A percentile compares a stretch with the other conserved stretches of the same genome.
Conservation (phyloP, 2,329 filamentous ascomycete genomes). For the Fusarium sp. region DNA sequence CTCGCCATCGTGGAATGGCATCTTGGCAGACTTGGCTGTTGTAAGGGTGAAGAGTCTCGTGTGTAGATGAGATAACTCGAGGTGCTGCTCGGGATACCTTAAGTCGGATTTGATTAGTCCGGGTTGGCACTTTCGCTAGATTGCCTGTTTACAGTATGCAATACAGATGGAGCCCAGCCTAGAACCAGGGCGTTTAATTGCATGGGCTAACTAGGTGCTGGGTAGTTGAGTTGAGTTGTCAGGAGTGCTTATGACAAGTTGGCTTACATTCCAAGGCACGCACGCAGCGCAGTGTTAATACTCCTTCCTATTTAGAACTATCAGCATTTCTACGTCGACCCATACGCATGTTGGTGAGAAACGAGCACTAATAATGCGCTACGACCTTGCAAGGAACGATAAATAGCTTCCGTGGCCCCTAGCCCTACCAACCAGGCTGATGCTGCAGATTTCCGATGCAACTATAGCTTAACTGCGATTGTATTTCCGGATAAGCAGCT, state of each 20-base stretch:
- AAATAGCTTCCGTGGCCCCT: background rate
- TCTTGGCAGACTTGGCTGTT: background rate
- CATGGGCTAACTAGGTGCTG: background rate
- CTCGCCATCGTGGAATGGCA: background rate
- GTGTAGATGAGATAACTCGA: background rate
- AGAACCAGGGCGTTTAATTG: background rate
- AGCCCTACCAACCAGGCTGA: background rate
- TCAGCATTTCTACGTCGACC: background rate
- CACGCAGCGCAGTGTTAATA: background rate
- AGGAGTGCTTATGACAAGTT: background rate
- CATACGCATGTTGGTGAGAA: background rate
- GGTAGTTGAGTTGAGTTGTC: background rate
- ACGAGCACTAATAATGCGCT: background rate
- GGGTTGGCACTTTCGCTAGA: background rate
- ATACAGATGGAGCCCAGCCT: background rate
- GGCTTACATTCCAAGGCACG: background rate
- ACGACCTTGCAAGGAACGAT: background rate
- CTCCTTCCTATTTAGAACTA: background rate
- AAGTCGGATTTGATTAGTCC: background rate
- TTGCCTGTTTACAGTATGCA: background rate
- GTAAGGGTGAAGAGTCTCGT: background rate
- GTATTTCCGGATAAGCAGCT: background rate
- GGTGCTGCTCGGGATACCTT: background rate
- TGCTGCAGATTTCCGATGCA: background rate
- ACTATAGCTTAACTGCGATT: background rate